A percentile compares a stretch with the other conserved stretches of the same genome.
These are phyloP conservation scores for Rostrohypoxylon terebratum DNA, from an alignment of 495 filamentous ascomycete genomes.

Conservation along the genomic window DNA sequence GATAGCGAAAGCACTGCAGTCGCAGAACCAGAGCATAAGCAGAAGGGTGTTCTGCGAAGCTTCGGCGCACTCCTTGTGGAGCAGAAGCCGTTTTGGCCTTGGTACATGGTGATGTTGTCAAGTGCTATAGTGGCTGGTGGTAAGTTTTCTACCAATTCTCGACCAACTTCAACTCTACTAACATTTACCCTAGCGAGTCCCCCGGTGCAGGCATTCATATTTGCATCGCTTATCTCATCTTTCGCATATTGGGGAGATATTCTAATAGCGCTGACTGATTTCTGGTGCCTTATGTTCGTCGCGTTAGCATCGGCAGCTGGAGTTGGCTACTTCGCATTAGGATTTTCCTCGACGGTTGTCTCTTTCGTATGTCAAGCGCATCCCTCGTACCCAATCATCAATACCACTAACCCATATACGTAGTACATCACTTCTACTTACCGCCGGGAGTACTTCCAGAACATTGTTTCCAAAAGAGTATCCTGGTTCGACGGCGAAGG, in stretches of 20 bases:
- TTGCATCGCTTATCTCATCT: constrained; percentile 61
- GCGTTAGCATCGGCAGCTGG: constrained; percentile 64
- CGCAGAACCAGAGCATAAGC: constrained; percentile 40
- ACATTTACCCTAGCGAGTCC: constrained; percentile 51
- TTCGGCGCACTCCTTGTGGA: constrained; percentile 61
- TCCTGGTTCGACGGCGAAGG: constrained; percentile 68
- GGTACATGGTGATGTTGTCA: constrained; percentile 61
- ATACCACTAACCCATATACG: not conserved
- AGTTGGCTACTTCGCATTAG: constrained; percentile 64
- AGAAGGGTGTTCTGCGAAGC: constrained; percentile 57
- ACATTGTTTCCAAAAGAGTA: constrained; percentile 66
- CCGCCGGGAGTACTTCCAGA: constrained; percentile 70
- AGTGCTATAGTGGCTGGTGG: constrained; percentile 65
- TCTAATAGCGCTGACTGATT: constrained; percentile 59
- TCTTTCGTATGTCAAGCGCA: constrained; percentile 57
- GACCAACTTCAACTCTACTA: constrained; percentile 5
- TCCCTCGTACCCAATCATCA: not conserved
- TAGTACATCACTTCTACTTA: constrained; percentile 64
- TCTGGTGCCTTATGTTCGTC: constrained; percentile 77
- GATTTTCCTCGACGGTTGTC: constrained; percentile 63
- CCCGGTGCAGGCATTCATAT: constrained; percentile 63
- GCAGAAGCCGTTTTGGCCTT: constrained; percentile 59
- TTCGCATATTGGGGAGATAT: constrained; percentile 59
- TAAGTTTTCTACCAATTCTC: constrained; percentile 42
- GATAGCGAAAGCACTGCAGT: constrained; percentile 42